Base-by-base conservation (phyloP, 805 yeast genomes). In the Lipomyces starkeyi region DNA sequence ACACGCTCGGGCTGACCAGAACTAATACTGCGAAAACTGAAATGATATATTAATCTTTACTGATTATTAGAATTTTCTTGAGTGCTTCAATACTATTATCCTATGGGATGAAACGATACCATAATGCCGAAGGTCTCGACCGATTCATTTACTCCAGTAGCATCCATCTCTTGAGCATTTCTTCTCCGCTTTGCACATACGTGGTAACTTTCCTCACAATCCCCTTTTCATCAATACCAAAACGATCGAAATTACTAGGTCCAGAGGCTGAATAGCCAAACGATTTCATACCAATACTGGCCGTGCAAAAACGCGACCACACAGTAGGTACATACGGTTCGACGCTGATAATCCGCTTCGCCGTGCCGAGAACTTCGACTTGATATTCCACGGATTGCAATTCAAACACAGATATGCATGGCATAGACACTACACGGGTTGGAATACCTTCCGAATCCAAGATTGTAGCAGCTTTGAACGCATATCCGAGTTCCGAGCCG, bases 251-350 rank as follows among this genome's bases (percentile, higher is more conserved):
- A 25, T 59, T 59, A 20, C 17, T 29, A n/a, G 62, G 62, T 9
- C 62, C 62, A 22, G 53, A 32, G 29, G 62, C 62, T 22, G 63
- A 61, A 37, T 61, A 61, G 8, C 63, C 63, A 11, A 61, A 61
- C 13, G 34, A 8, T 2, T 35, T n/a, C 63, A 61, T 61, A 34
- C 63, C 63, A 27, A 61, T 61, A 13, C 59, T 53, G 3, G 63
- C 63, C 11, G 59, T 61, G 58, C 63, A 61, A 17, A n/a, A 61
- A 2, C 59, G 32, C 13, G 63, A 58, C 63, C 63, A 61, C 6
- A 37, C 40, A 1, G 63, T 61, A 2, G 63, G 63, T 3, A 61
- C 59, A 32, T 61, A 61, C 25, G 54, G 59, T 37, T 61, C 63
- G 20, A 35, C 58, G 25, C 35, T n/a, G 14, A 61, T 53, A 22